Percentiles rank a stretch among this genome's conserved stretches.
phyloP scores from a whole-genome alignment of 2,329 filamentous ascomycete species.

The Plenodomus tracheiphilus region DNA sequence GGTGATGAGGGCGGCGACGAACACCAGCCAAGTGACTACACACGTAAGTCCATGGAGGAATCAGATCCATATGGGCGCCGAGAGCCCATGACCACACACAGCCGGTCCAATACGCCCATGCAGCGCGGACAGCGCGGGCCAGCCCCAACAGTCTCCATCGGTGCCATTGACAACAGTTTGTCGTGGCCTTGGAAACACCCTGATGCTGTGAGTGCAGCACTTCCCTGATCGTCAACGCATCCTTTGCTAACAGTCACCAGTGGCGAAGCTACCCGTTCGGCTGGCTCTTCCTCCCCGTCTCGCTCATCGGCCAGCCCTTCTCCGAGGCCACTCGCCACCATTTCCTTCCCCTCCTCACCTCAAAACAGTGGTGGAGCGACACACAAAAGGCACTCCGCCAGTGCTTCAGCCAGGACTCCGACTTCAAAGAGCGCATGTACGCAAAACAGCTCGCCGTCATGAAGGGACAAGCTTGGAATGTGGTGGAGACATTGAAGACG shows the following conservation, averaged over 20 bases:
- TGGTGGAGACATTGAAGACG: slow-evolving; percentile 94
- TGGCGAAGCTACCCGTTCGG: slow-evolving; percentile 93
- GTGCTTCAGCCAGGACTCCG: slow-evolving; percentile 87
- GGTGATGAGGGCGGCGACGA: slow-evolving; percentile 36
- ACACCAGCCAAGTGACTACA: slow-evolving; percentile 51
- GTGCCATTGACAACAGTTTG: slow-evolving; percentile 95
- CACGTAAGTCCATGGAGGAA: slow-evolving; percentile 65
- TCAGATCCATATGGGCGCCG: slow-evolving; percentile 71
- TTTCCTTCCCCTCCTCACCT: slow-evolving; percentile 93
- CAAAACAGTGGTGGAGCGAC: slow-evolving; percentile 94
- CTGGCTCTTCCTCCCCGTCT: slow-evolving; percentile 96
- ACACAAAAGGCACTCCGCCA: slow-evolving; percentile 84
- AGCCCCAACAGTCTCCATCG: slow-evolving; percentile 70
- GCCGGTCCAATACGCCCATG: slow-evolving; percentile 60
- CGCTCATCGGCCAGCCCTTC: slow-evolving; percentile 93
- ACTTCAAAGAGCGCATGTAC: slow-evolving; percentile 99
- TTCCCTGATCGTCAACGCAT: neutral
- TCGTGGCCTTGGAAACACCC: slow-evolving; percentile 99
- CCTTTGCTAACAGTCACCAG: slow-evolving; percentile 39
- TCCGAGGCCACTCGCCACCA: slow-evolving; percentile 91
- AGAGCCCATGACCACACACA: slow-evolving; percentile 79
- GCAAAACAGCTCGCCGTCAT: slow-evolving; percentile 97
- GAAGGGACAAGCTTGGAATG: slow-evolving; percentile 99
- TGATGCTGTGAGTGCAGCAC: slow-evolving; percentile 66
- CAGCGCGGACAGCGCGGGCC: slow-evolving; percentile 53